A percentile compares a stretch with the other conserved stretches of the same genome.
Evolutionary conservation across 2,329 filamentous ascomycete genomes (phyloP).

Genomic region (Hypoxylon sp.): DNA sequence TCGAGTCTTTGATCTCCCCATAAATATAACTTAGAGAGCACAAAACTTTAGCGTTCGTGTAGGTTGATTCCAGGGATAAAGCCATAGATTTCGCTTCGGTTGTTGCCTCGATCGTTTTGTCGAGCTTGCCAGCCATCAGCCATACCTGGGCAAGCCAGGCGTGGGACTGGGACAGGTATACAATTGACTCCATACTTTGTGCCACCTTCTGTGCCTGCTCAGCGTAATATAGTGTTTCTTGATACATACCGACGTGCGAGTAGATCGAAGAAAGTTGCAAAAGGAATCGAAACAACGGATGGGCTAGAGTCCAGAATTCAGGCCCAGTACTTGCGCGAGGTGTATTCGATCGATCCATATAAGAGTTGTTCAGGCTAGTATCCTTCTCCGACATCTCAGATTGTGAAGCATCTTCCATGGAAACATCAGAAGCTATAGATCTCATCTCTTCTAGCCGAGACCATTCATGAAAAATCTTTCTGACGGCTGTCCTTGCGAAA

Average conservation of each 20-base stretch:
- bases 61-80: conserved; percentile 55
- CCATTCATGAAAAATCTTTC: conserved; percentile 65
- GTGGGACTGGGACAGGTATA: conserved; percentile 63
- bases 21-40: conserved; percentile 66
- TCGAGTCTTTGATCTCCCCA: conserved; percentile 56
- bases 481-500: conserved; percentile 66
- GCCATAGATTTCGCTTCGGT: conserved; percentile 63
- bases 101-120: conserved; percentile 65
- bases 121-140: conserved; percentile 64
- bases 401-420: conserved; percentile 41
- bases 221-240: conserved; percentile 87
- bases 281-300: conserved; percentile 75
- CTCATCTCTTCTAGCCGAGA: conserved; percentile 56
- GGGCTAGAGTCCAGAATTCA: conserved; percentile 81
- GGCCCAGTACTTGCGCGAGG: conserved; percentile 59
- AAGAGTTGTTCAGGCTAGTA: conserved; percentile 43
- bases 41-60: conserved; percentile 56
- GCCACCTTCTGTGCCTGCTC: conserved; percentile 85
- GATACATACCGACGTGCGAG: conserved; percentile 83
- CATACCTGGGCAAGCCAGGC: conserved; percentile 65
- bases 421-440: conserved; percentile 24
- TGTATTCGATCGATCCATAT: conserved; percentile 37
- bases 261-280: conserved; percentile 80
- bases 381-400: conserved; percentile 40
- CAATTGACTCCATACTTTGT: conserved; percentile 68